Evolutionary conservation across 2,329 filamentous ascomycete species (phyloP).

Genomic region (Onygenales sp.): DNA sequence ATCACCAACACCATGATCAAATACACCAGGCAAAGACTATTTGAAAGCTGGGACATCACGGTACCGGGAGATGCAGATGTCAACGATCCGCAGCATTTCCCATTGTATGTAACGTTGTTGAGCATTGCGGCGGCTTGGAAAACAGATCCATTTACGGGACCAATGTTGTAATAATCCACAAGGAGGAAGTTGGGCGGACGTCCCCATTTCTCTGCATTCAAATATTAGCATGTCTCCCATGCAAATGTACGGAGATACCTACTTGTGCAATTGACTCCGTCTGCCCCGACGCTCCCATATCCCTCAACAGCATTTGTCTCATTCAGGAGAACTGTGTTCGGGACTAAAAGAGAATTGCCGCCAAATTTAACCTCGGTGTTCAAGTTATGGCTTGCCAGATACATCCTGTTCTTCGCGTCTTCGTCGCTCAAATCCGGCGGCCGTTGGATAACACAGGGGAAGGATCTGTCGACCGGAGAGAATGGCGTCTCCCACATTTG

Average conservation of each 20-base stretch:
- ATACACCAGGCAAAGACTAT: not conserved
- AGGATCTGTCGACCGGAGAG: conserved; percentile 56
- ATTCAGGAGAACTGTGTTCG: conserved; percentile 60
- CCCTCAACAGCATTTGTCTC: conserved; percentile 60
- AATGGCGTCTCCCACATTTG: conserved; percentile 91
- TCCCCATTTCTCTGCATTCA: conserved; percentile 45
- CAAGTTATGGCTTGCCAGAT: conserved; percentile 84
- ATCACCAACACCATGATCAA: not conserved
- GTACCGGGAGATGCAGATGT: not conserved
- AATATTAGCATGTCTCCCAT: not conserved
- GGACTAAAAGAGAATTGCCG: conserved; percentile 56
- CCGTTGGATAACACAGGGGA: conserved; percentile 71
- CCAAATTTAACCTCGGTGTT: conserved; percentile 66
- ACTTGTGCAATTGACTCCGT: conserved; percentile 53
- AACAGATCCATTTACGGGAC: conserved; percentile 59
- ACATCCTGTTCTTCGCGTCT: conserved; percentile 55
- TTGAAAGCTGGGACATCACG: not conserved
- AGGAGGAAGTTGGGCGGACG: conserved; percentile 68
- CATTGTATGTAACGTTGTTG: conserved; percentile 63
- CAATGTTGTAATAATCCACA: conserved; percentile 76
- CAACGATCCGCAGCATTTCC: conserved; percentile 27
- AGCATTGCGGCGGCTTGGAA: conserved; percentile 62
- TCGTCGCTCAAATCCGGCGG: conserved; percentile 54
- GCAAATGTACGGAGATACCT: conserved; percentile 18
- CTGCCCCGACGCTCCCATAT: conserved; percentile 55